phyloP scores from a whole-genome alignment of 2,329 filamentous ascomycete genomes.

The Fusarium chuoi region DNA sequence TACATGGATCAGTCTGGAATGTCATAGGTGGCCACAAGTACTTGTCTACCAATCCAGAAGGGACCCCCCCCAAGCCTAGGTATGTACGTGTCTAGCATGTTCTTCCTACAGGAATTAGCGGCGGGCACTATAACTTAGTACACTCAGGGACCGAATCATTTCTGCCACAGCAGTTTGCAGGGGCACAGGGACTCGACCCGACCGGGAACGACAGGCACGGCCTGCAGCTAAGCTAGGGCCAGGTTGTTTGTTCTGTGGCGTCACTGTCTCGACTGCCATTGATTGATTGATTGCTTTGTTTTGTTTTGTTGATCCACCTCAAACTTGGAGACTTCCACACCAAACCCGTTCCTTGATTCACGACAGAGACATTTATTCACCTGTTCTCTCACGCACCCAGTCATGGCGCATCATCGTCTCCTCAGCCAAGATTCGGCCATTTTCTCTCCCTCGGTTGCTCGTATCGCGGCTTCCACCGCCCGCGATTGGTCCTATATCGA shows the following conservation, averaged over 20 bases:
- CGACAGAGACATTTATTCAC: background rate
- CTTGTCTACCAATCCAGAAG: conserved; percentile 9
- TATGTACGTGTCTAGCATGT: background rate
- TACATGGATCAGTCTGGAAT: background rate
- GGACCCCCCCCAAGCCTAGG: no score
- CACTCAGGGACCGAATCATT: conserved; percentile 7
- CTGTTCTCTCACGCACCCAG: background rate
- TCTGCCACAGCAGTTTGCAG: background rate
- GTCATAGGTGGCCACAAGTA: conserved; percentile 30
- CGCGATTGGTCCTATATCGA: conserved; percentile 94
- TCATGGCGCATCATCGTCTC: conserved; percentile 42
- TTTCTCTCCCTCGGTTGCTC: conserved; percentile 74
- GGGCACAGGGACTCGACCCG: background rate
- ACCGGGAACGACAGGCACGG: background rate
- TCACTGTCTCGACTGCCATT: conserved; percentile 11
- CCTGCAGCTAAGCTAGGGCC: background rate
- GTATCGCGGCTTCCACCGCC: conserved; percentile 81
- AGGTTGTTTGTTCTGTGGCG: conserved; percentile 20
- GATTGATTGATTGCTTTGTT: background rate
- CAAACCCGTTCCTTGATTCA: background rate
- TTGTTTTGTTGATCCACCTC: conserved; percentile 6
- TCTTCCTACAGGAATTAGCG: conserved; percentile 25
- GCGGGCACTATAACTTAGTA: conserved; percentile 37
- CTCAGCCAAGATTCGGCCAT: conserved; percentile 58
- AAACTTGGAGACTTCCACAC: background rate